phyloP scores from a whole-genome alignment of 139 green algal genomes.

The Pleodorina starrii region DNA sequence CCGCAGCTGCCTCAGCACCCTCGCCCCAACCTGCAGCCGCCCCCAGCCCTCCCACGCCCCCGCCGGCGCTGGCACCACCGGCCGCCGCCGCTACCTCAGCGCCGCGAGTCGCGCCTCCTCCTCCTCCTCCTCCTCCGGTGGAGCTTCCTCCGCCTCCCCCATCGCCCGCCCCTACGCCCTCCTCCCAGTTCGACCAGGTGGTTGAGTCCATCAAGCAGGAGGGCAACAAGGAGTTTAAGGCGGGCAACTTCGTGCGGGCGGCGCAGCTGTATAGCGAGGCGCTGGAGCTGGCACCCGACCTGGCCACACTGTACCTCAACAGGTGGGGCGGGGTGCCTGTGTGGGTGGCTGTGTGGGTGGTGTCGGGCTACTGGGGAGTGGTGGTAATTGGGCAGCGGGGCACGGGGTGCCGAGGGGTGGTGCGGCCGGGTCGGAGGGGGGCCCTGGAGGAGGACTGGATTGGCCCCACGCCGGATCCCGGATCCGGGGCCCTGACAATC shows the following conservation, averaged over 20 bases:
- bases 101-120: neutral
- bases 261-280: slow-evolving; percentile 48
- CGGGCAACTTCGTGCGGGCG: slow-evolving; percentile 25
- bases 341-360: no score
- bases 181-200: neutral
- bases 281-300: slow-evolving; percentile 44
- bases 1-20: neutral
- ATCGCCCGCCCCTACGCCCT: neutral
- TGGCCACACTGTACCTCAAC: slow-evolving; percentile 51
- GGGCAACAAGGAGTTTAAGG: slow-evolving; percentile 47
- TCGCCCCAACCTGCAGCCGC: no score
- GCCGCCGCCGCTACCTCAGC: neutral
- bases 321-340: neutral
- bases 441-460: no score
- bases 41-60: no score
- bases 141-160: neutral
- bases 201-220: slow-evolving; percentile 31
- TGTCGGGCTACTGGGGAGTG: no score
- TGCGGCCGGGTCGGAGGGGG: no score
- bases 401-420: no score
- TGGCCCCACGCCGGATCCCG: no score
- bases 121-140: neutral
- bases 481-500: no score
- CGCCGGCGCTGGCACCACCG: neutral
- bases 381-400: no score